Conservation (phyloP, 106 monocot species). For the Platanthera guangdongensis region DNA sequence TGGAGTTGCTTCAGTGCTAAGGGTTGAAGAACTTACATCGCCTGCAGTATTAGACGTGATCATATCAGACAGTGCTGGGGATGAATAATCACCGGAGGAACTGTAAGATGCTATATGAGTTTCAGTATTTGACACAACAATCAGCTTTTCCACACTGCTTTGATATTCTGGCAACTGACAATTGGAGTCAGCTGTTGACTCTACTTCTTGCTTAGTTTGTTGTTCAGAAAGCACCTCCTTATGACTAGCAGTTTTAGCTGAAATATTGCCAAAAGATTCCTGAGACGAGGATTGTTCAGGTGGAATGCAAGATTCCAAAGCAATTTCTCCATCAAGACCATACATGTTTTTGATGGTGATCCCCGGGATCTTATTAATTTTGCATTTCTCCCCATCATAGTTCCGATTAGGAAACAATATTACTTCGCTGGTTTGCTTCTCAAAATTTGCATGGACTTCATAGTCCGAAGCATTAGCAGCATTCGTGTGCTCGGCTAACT, state of each 20-base stretch:
- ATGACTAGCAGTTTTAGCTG: background rate
- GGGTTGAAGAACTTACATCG: background rate
- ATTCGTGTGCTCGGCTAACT: slow-evolving; percentile 70
- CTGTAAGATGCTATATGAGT: slow-evolving; percentile 9
- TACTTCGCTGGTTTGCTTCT: slow-evolving; percentile 47
- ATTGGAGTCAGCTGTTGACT: slow-evolving; percentile 10
- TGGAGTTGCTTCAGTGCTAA: slow-evolving; percentile 10
- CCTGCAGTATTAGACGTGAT: slow-evolving; percentile 9
- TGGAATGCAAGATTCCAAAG: background rate
- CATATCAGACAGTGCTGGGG: slow-evolving; percentile 14
- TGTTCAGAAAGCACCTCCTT: slow-evolving; percentile 16
- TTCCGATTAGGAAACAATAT: slow-evolving; percentile 8
- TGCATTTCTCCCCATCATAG: slow-evolving; percentile 15
- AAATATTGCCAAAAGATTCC: slow-evolving; percentile 1
- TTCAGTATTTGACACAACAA: slow-evolving; percentile 11
- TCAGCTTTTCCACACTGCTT: background rate
- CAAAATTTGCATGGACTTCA: slow-evolving; percentile 56
- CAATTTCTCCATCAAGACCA: background rate
- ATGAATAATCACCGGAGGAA: slow-evolving; percentile 10
- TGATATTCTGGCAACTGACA: slow-evolving; percentile 15
- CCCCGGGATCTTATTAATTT: background rate
- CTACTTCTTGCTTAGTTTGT: slow-evolving; percentile 29
- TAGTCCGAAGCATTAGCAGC: slow-evolving; percentile 60
- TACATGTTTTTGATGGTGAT: background rate
- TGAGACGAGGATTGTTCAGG: background rate